Evolutionary conservation across 139 green algal genomes (phyloP), one percentile per base, ranked within the genome.

Genomic region (Gonium pectorale): DNA sequence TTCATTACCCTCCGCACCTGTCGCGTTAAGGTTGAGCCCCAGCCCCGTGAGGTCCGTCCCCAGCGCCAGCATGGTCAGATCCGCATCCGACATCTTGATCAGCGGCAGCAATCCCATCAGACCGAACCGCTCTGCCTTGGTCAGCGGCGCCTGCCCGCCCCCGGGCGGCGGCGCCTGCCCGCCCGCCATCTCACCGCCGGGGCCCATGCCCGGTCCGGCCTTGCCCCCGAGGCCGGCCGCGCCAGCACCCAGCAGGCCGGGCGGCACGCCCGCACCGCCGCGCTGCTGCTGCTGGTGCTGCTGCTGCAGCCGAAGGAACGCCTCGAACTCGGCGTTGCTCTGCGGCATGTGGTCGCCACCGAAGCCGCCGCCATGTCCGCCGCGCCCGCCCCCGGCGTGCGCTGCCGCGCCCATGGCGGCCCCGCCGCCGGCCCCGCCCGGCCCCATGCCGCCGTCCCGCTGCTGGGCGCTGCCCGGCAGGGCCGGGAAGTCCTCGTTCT

Each of bases 41-140:
- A 99, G 90, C 22, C 93, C 96, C 2, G 97, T 99, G 5, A 99
- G 91, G 86, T 99, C 97, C 0, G 94, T 98, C 74, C 97, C 97
- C 37, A 99, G 89, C 0, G 96, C 95, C 72, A 99, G 91, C 70
- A 96, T 99, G 0, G 97, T 98, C 29, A 99, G 82, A 86, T 99
- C 95, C 27, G 91, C 92, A 79, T 99, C 97, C 22, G 67, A 92
- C 95, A 98, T 98, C 56, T 95, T 91, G 84, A 99, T 99, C 22
- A 99, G 94, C 38, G 91, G 93, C 66, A 99, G 91, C 83, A 99
- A 87, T 33, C 97, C 97, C 77, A 99, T 90, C 77, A 99, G 89
- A 35, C 95, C 96, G 87, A 95, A 99, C 19, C 94, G 90, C 73
- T 98, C 96, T 21, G 91, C 73, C 31, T 74, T 84, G 66, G 33